A percentile compares a stretch with the other conserved stretches of the same genome.
Conservation (phyloP, 192 early-diverging fungal species). For the Entophlyctis helioformis region DNA sequence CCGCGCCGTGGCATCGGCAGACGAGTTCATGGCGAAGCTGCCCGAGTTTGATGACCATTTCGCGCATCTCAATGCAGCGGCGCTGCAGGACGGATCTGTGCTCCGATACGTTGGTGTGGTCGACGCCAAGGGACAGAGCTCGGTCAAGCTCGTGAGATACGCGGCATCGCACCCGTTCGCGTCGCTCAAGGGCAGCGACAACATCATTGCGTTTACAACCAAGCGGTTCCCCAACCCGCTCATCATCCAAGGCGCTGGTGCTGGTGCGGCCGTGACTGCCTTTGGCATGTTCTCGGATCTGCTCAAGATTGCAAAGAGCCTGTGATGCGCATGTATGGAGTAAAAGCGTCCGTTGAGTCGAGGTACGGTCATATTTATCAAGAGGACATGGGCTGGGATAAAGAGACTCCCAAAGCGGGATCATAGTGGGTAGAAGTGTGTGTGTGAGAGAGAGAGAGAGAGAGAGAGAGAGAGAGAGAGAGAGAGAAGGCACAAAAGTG, state of each 20-base stretch:
- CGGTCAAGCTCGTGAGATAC: conserved; percentile 72
- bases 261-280: conserved; percentile 93
- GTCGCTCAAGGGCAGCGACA: conserved; percentile 91
- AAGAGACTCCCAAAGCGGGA: no score
- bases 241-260: conserved; percentile 93
- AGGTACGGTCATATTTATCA: no score
- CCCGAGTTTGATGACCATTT: conserved; percentile 84
- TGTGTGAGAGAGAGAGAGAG: no score
- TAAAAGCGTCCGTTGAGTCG: no score
- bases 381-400: no score
- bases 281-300: conserved; percentile 95
- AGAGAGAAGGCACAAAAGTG: no score
- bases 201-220: conserved; percentile 94
- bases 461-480: no score
- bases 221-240: conserved; percentile 87
- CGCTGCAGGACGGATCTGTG: conserved; percentile 58
- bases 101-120: conserved; percentile 89
- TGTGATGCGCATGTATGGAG: no score
- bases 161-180: conserved; percentile 87
- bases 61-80: conserved; percentile 65
- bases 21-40: conserved; percentile 75
- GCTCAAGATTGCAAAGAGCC: no score
- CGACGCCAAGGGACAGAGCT: conserved; percentile 58
- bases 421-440: no score
- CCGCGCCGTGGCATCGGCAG: conserved; percentile 51